A percentile compares a stretch with the other conserved stretches of the same genome.
phyloP scores from a whole-genome alignment of 768 basidiomycete species.

The Russula compacta region DNA sequence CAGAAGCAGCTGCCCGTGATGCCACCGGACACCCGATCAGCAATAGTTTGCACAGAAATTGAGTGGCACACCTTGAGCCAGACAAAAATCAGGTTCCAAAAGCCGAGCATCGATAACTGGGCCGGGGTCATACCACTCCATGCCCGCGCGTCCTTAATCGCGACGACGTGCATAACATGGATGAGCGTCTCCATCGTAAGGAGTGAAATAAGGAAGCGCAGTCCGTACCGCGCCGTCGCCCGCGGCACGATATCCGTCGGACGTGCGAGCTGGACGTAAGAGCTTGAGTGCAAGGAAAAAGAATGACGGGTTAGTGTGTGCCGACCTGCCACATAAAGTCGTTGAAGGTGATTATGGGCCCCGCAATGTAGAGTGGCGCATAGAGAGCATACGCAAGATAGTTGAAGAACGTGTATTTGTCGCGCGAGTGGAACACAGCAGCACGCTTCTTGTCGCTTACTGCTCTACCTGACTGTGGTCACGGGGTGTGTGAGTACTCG shows the following conservation, averaged over 20 bases:
- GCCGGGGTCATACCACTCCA: slow-evolving; percentile 74
- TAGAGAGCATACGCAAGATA: slow-evolving; percentile 86
- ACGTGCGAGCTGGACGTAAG: slow-evolving; percentile 42
- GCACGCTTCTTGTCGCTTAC: slow-evolving; percentile 55
- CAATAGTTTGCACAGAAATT: neutral
- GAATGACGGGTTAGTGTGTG: neutral
- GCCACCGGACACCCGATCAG: neutral
- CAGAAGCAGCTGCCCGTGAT: slow-evolving; percentile 80
- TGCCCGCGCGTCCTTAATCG: slow-evolving; percentile 82
- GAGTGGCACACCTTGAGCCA: slow-evolving; percentile 77
- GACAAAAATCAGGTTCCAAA: slow-evolving; percentile 93
- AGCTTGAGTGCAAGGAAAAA: neutral
- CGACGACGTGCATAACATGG: slow-evolving; percentile 95
- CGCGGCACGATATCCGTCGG: slow-evolving; percentile 39
- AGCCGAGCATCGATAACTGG: slow-evolving; percentile 85
- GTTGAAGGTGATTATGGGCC: slow-evolving; percentile 94
- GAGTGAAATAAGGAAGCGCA: slow-evolving; percentile 63
- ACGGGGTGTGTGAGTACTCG: neutral
- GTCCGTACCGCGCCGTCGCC: slow-evolving; percentile 43
- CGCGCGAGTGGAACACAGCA: slow-evolving; percentile 41
- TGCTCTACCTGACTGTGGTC: slow-evolving; percentile 21
- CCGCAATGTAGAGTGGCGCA: slow-evolving; percentile 90
- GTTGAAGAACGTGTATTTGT: slow-evolving; percentile 57
- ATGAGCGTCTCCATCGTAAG: slow-evolving; percentile 85
- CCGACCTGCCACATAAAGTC: slow-evolving; percentile 88